A percentile compares a stretch with the other conserved stretches of the same genome.
Conservation (phyloP, 2,329 filamentous ascomycete genomes). For the Mariannaea elegans region DNA sequence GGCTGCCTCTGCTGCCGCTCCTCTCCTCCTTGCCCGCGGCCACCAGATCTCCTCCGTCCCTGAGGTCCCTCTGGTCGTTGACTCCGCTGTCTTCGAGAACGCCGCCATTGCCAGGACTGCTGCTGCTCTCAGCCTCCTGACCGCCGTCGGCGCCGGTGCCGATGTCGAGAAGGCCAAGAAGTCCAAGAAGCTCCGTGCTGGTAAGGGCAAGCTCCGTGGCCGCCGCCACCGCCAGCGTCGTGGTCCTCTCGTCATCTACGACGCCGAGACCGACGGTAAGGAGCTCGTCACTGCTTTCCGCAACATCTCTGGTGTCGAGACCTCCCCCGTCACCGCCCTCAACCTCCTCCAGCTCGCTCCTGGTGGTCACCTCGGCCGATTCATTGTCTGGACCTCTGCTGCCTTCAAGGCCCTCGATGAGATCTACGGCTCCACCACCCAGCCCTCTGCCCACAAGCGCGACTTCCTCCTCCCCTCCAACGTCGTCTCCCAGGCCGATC, state of each 20-base stretch:
- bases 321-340: conserved; percentile 88
- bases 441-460: conserved; percentile 93
- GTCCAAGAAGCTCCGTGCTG: conserved; percentile 96
- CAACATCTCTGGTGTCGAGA: conserved; percentile 99
- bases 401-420: conserved; percentile 96
- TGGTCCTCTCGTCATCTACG: conserved; percentile 97
- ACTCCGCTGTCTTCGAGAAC: conserved; percentile 86
- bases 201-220: conserved; percentile 98
- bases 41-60: conserved; percentile 93
- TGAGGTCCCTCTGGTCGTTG: conserved; percentile 96
- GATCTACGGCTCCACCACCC: conserved; percentile 94
- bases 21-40: conserved; percentile 95
- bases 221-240: conserved; percentile 98
- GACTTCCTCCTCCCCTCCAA: conserved; percentile 97
- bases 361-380: conserved; percentile 97
- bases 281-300: conserved; percentile 94
- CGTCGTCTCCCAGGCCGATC: conserved; percentile 92
- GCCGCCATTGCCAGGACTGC: conserved; percentile 87
- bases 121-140: conserved; percentile 85
- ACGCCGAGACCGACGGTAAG: conserved; percentile 94
- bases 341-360: conserved; percentile 99
- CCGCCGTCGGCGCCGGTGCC: conserved; percentile 86
- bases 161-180: conserved; percentile 96
- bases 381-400: conserved; percentile 98
- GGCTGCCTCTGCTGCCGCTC: conserved; percentile 93